These are phyloP conservation scores for Penicillium palitans DNA, from an alignment of 2,329 filamentous ascomycete species.

Conservation along the genomic window DNA sequence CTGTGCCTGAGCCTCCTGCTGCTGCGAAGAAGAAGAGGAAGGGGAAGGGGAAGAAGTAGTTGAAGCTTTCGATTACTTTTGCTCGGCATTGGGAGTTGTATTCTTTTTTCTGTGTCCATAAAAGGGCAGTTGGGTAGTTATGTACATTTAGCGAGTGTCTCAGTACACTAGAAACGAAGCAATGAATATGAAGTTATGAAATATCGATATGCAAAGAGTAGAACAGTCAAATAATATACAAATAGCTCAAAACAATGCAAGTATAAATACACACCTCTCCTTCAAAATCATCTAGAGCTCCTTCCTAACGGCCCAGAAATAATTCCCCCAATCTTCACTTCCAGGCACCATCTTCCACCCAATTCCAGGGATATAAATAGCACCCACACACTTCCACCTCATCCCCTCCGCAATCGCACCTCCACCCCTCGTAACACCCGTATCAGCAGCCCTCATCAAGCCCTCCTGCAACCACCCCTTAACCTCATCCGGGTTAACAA, in stretches of 20 bases:
- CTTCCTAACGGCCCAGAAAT: constrained; percentile 85
- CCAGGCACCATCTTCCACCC: constrained; percentile 84
- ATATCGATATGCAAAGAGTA: background rate
- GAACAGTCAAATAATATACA: background rate
- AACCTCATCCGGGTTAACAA: constrained; percentile 80
- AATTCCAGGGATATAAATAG: constrained; percentile 84
- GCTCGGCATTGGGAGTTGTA: background rate
- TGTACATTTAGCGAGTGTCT: background rate
- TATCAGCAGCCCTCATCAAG: constrained; percentile 53
- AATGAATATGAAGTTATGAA: background rate
- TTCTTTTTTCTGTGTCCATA: background rate
- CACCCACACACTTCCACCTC: constrained; percentile 72
- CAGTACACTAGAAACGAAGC: background rate
- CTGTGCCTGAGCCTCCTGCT: constrained; percentile 58
- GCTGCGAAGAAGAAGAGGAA: constrained; percentile 48
- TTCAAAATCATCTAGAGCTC: constrained; percentile 27
- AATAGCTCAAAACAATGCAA: constrained; percentile 1
- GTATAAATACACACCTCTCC: background rate
- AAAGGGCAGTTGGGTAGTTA: background rate
- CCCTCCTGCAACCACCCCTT: constrained; percentile 44
- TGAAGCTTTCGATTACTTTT: background rate
- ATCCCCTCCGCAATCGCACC: constrained; percentile 32
- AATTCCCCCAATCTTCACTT: constrained; percentile 87
- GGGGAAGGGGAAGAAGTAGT: constrained; percentile 24
- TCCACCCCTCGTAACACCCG: constrained; percentile 25